Base-by-base conservation (phyloP, 1,284 basidiomycete species). In the Acaromyces ingoldii region DNA sequence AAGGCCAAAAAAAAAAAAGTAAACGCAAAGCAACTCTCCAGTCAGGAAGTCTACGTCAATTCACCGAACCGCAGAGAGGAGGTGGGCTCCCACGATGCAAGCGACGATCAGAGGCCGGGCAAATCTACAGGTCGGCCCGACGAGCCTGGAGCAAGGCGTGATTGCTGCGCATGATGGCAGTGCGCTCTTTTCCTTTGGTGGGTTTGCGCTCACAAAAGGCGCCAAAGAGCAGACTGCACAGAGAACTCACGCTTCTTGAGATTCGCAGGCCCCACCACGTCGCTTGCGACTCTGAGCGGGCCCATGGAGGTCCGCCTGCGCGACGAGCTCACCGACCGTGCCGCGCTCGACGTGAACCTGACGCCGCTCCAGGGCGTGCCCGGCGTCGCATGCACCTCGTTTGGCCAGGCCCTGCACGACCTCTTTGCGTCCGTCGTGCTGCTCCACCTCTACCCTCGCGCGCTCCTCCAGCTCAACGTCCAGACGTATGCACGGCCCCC, bases 381-480 rank as follows among this genome's bases (percentile, higher is more conserved):
- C 7, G 79, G 64, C 7, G 65, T 67, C 22, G 40, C 65, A 4
- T 22, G 53, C 2, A 63, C 56, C n/a, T 48, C 56, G 3, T 13
- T 63, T 1, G 43, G 51, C 1, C 53, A 53, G 3, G 48, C 55
- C 17, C 29, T 59, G 4, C 31, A 51, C 13, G 55, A 41, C 10
- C 49, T 64, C 2, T 60, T 64, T 38, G 55, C 65, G 6, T 29
- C 63, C 60, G 70, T 81, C 6, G 73, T 81, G 36, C 63, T 76
- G 29, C 74, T 81, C 17, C 63, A 78, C 59, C 68, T 79, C 58
- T 72, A 80, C 72, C 81, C 81, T 17, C 75, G 81, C 50, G 78
- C 81, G 9, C 76, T 83, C 58, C 76, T 88, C 37, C 87, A 87
- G 61, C 71, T 82, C 42, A 84, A 84, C 17, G 82, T 83, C 49